Evolutionary conservation across 805 yeast genomes (phyloP), one percentile per base, ranked within the genome.

Genomic region (Kluyveromyces wickerhamii): DNA sequence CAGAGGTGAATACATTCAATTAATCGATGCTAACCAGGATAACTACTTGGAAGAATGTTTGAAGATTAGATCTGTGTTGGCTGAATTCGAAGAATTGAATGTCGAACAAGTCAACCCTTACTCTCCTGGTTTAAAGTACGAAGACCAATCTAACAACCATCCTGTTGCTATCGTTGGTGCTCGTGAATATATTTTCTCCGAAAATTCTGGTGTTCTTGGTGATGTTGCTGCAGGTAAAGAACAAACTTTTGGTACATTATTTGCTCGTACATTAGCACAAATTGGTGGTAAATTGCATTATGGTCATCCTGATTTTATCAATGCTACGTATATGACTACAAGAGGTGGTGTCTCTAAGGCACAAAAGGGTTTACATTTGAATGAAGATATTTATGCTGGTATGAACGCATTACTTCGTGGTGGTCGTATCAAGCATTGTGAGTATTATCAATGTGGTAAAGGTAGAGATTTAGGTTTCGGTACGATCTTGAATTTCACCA

Each of bases 171-270:
- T 82, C 48, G 79, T 82, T 43, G 94, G 94, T 62, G 86, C 92
- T 21, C 71, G 94, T 66, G 94, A 82, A 60, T 82, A 82, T 59
- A 81, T 82, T 51, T 82, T 82, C 72, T 80, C 89, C 35, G 92
- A 82, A 62, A 82, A 80, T 65, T 72, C 85, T 41, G 94, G 94
- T 61, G 76, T 82, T 45, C 65, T 82, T 35, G 94, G 92, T 66
- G 94, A 82, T 65, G 81, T 82, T 54, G 94, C 94, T 35, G 94
- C 94, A 31, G 92, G 92, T 63, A 82, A 82, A 58, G 94, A 82
- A 66, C 94, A 82, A 62, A 81, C 92, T 37, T 82, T 82, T 54
- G 94, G 94, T 65, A 82, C 94, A 0, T 63, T 82, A 48, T 82
- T 80, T 51, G 84, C 92, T 9, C 72, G 94, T 68, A 82, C 92